Evolutionary conservation across 164 flowering plant species (phyloP), one percentile per base, ranked within the genome.

Genomic region (Umbellularia californica): DNA sequence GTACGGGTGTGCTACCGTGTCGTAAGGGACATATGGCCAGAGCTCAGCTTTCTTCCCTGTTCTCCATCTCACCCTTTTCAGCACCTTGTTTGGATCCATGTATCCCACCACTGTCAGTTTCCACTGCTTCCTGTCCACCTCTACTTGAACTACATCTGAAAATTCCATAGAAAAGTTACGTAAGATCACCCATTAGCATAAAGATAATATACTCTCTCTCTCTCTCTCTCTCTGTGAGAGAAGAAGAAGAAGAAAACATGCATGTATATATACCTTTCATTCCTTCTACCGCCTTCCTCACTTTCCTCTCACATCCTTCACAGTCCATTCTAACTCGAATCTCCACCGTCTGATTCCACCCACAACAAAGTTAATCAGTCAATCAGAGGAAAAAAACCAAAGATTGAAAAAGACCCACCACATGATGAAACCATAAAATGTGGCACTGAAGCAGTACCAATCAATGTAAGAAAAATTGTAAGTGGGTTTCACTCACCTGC

Each of bases 1-100:
- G 28, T 93, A 95, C 1, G 98, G 98, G 75, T 95, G 97, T 9
- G 72, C 89, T 5, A 93, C 98, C 10, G 78, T 86, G 58, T 87
- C 92, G 78, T 93, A 95, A 0, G 98, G 97, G 1, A 95, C 94
- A 76, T 92, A 95, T 1, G 99, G 97, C 97, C 97, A 95, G 1
- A 90, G 62, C 91, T 95, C 97, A 0, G 92, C 99, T 80, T 72
- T 84, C 91, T 95, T 95, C 14, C 95, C 97, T 41, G 98, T 95
- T 7, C 90, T 83, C 70, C 84, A 85, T 19, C 76, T 77, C 50
- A 95, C 85, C 28, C 95, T 88, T 0, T 83, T 74, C 81, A 95
- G 77, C 72, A 95, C 97, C 81, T 88, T 91, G 24, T 76, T 41
- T 0, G 97, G 94, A 0, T 95, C 92, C 33, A 93, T 94, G 68